These are phyloP conservation scores for Halophytophthora polymorphica DNA, from an alignment of 352 stramenopile species.

Conservation along the genomic window DNA sequence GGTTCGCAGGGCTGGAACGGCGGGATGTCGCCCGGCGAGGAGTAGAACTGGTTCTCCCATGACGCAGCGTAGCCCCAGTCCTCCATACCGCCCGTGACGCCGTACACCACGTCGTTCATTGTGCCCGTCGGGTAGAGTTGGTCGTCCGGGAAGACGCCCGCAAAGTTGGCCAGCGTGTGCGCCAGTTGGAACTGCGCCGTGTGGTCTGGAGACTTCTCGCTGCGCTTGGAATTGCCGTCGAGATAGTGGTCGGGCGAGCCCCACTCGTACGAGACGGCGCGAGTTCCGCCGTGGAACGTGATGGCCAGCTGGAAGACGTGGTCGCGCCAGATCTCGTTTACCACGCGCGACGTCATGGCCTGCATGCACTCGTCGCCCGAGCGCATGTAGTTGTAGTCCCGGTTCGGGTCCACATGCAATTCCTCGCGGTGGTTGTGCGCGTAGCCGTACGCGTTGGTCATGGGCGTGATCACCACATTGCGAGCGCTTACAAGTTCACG, in stretches of 20 bases:
- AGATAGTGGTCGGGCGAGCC: slow-evolving; percentile 90
- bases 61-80: slow-evolving; percentile 95
- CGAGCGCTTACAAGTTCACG: slow-evolving; percentile 86
- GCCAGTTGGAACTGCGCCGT: slow-evolving; percentile 60
- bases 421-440: slow-evolving; percentile 80
- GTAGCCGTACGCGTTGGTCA: slow-evolving; percentile 95
- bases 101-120: slow-evolving; percentile 98
- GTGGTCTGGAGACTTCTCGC: slow-evolving; percentile 81
- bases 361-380: slow-evolving; percentile 88
- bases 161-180: slow-evolving; percentile 63
- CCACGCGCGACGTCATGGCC: slow-evolving; percentile 92
- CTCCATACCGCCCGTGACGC: slow-evolving; percentile 96
- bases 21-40: slow-evolving; percentile 14
- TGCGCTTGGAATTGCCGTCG: slow-evolving; percentile 37
- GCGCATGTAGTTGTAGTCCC: slow-evolving; percentile 97
- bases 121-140: slow-evolving; percentile 77
- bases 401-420: slow-evolving; percentile 93
- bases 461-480: slow-evolving; percentile 83
- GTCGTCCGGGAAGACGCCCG: slow-evolving; percentile 64
- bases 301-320: slow-evolving; percentile 97
- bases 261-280: slow-evolving; percentile 98
- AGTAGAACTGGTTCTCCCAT: slow-evolving; percentile 74
- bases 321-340: slow-evolving; percentile 97
- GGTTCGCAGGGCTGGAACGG: slow-evolving; percentile 83
- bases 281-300: slow-evolving; percentile 98